phyloP scores from a whole-genome alignment of 2,329 filamentous ascomycete species.

The Mariannaea sp. region DNA sequence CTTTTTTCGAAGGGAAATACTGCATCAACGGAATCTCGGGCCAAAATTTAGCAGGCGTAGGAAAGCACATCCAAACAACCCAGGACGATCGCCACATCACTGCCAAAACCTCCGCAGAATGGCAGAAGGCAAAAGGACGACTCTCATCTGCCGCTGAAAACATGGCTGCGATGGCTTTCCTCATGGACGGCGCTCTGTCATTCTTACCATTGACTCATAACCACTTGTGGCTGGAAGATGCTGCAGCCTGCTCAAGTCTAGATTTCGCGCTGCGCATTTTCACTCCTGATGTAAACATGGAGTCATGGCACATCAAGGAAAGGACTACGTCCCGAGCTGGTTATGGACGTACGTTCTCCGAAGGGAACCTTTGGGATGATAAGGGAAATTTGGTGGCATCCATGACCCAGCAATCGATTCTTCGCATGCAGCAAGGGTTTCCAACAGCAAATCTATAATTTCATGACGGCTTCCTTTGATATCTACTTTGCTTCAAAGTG shows the following conservation, averaged over 20 bases:
- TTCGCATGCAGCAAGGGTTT: slow-evolving; percentile 31
- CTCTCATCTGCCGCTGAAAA: slow-evolving; percentile 40
- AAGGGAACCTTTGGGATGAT: slow-evolving; percentile 51
- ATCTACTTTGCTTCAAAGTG: neutral
- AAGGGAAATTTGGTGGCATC: slow-evolving; percentile 50
- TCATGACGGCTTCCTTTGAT: too few species aligned
- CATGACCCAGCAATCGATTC: slow-evolving; percentile 54
- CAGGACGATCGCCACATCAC: slow-evolving; percentile 41
- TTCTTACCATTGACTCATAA: slow-evolving; percentile 51
- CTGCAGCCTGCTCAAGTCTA: slow-evolving; percentile 50
- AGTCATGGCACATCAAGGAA: slow-evolving; percentile 51
- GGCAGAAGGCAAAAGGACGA: slow-evolving; percentile 39
- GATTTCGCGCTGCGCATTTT: slow-evolving; percentile 56
- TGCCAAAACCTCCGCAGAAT: slow-evolving; percentile 48
- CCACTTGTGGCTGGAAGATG: slow-evolving; percentile 50
- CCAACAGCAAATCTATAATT: slow-evolving; percentile 18
- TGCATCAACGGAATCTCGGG: slow-evolving; percentile 48
- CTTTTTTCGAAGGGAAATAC: slow-evolving; percentile 44
- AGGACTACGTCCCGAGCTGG: slow-evolving; percentile 44
- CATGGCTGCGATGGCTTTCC: slow-evolving; percentile 46
- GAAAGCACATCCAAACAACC: slow-evolving; percentile 47
- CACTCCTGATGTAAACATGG: slow-evolving; percentile 44
- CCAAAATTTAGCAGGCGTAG: slow-evolving; percentile 50
- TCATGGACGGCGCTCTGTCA: slow-evolving; percentile 50
- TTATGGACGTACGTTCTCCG: slow-evolving; percentile 50